Evolutionary conservation across 1,284 basidiomycete genomes (phyloP).

Genomic region (Cutaneotrichosporon curvatum): DNA sequence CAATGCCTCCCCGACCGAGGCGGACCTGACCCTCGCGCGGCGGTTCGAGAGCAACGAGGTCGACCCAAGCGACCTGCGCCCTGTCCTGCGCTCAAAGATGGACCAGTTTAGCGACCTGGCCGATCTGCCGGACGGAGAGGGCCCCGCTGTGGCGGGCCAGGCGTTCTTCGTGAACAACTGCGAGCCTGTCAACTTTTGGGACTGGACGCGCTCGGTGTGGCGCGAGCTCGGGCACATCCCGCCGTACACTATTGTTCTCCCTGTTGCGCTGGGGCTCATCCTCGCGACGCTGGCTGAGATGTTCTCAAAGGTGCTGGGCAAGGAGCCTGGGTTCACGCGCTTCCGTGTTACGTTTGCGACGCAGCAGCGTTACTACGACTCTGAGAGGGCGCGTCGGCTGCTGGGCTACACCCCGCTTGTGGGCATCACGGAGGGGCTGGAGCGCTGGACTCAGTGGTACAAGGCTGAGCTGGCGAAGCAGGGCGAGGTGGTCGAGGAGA

Average conservation of each 20-base stretch:
- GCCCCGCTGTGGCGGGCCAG: slow-evolving; percentile 70
- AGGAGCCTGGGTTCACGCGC: slow-evolving; percentile 81
- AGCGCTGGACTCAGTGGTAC: slow-evolving; percentile 49
- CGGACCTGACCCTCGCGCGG: slow-evolving; percentile 56
- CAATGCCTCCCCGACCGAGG: slow-evolving; percentile 53
- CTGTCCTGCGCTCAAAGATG: slow-evolving; percentile 58
- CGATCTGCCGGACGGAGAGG: slow-evolving; percentile 21
- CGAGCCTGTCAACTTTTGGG: slow-evolving; percentile 95
- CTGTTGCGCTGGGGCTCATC: slow-evolving; percentile 60
- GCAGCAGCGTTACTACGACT: slow-evolving; percentile 76
- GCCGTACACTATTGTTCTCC: slow-evolving; percentile 55
- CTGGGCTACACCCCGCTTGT: slow-evolving; percentile 90
- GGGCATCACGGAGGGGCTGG: slow-evolving; percentile 80
- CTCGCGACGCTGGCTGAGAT: slow-evolving; percentile 68
- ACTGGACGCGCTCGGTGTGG: slow-evolving; percentile 84
- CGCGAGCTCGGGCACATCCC: slow-evolving; percentile 60
- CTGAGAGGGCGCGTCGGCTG: slow-evolving; percentile 85
- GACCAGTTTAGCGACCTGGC: slow-evolving; percentile 52
- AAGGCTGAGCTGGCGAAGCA: slow-evolving; percentile 34
- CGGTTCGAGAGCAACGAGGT: slow-evolving; percentile 52
- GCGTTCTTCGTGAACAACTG: slow-evolving; percentile 97
- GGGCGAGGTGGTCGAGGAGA: slow-evolving; percentile 4
- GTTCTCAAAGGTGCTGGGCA: slow-evolving; percentile 67
- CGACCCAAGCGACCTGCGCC: slow-evolving; percentile 49
- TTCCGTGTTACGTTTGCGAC: slow-evolving; percentile 71